A percentile compares a stretch with the other conserved stretches of the same genome.
phyloP scores from a whole-genome alignment of 2,329 filamentous ascomycete species.

The Elsinoe fawcettii region DNA sequence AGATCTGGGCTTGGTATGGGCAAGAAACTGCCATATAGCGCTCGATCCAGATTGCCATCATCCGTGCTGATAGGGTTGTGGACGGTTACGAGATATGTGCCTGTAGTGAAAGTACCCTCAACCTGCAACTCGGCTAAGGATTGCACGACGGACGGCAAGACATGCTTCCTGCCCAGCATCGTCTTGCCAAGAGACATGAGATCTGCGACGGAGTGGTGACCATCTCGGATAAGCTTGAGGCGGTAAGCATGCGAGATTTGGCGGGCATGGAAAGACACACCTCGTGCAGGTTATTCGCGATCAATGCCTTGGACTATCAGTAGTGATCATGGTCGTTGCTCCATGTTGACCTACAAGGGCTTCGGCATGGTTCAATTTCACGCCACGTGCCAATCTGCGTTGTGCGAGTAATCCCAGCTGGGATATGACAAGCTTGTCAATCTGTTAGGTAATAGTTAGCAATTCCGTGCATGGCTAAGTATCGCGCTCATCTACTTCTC shows the following conservation, averaged over 20 bases:
- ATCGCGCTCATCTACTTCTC: slow-evolving; percentile 24
- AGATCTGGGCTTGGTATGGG: slow-evolving; percentile 62
- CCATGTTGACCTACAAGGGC: slow-evolving; percentile 53
- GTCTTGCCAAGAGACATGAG: slow-evolving; percentile 87
- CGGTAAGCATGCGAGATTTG: slow-evolving; percentile 1
- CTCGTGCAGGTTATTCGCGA: slow-evolving; percentile 85
- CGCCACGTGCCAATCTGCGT: slow-evolving; percentile 74
- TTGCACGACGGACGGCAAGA: slow-evolving; percentile 70
- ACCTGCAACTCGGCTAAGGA: slow-evolving; percentile 82
- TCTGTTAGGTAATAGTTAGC: slow-evolving; percentile 42
- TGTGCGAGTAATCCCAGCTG: slow-evolving; percentile 84
- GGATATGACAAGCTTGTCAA: slow-evolving; percentile 92
- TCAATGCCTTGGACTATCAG: slow-evolving; percentile 55
- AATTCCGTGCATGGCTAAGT: neutral
- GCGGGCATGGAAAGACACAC: slow-evolving; percentile 33
- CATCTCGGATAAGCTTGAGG: slow-evolving; percentile 80
- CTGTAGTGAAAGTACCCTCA: slow-evolving; percentile 84
- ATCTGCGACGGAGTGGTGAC: slow-evolving; percentile 80
- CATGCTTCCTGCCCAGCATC: slow-evolving; percentile 89
- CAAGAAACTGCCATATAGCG: slow-evolving; percentile 85
- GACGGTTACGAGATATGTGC: slow-evolving; percentile 90
- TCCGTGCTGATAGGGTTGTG: slow-evolving; percentile 81
- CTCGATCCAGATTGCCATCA: slow-evolving; percentile 77
- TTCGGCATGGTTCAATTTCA: slow-evolving; percentile 84
- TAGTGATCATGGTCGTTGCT: slow-evolving; percentile 16